Evolutionary conservation across 2,329 filamentous ascomycete genomes (phyloP).

Genomic region (Hymenoscyphus salicellus): DNA sequence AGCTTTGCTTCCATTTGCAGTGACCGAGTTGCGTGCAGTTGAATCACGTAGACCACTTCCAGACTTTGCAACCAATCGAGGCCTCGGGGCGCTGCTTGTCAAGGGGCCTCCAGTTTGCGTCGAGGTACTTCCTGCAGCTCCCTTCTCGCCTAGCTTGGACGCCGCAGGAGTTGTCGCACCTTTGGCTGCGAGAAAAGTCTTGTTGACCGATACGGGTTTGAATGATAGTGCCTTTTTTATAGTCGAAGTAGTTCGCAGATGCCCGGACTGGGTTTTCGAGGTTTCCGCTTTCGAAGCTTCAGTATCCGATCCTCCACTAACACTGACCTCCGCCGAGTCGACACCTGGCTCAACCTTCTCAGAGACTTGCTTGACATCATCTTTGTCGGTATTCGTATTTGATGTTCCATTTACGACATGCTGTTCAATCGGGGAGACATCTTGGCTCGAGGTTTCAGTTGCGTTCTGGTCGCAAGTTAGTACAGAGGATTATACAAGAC

Average conservation of each 20-base stretch:
- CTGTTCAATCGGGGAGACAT: conserved; percentile 40
- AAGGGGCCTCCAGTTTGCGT: conserved; percentile 47
- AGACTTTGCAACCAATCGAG: conserved; percentile 73
- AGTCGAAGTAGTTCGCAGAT: conserved; percentile 56
- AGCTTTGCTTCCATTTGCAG: conserved; percentile 55
- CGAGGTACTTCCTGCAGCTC: conserved; percentile 43
- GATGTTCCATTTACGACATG: conserved; percentile 47
- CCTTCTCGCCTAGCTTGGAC: conserved; percentile 52
- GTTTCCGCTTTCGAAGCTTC: conserved; percentile 62
- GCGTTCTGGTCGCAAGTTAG: conserved; percentile 34
- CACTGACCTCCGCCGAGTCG: conserved; percentile 64
- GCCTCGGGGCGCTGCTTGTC: conserved; percentile 55
- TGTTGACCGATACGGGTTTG: conserved; percentile 83
- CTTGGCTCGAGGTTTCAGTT: conserved; percentile 50
- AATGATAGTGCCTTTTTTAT: conserved; percentile 75
- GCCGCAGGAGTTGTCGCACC: conserved; percentile 44
- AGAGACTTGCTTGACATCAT: conserved; percentile 55
- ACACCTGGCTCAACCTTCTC: conserved; percentile 56
- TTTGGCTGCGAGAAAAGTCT: conserved; percentile 77
- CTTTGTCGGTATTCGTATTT: conserved; percentile 36
- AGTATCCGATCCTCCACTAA: conserved; percentile 73
- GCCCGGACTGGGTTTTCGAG: conserved; percentile 53
- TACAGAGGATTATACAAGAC: neutral
- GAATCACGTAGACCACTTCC: conserved; percentile 59
- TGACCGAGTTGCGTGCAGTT: conserved; percentile 42